Percentiles rank a stretch among this genome's conserved stretches.
phyloP scores from a whole-genome alignment of 352 stramenopile genomes.

The Phytophthora citricola region DNA sequence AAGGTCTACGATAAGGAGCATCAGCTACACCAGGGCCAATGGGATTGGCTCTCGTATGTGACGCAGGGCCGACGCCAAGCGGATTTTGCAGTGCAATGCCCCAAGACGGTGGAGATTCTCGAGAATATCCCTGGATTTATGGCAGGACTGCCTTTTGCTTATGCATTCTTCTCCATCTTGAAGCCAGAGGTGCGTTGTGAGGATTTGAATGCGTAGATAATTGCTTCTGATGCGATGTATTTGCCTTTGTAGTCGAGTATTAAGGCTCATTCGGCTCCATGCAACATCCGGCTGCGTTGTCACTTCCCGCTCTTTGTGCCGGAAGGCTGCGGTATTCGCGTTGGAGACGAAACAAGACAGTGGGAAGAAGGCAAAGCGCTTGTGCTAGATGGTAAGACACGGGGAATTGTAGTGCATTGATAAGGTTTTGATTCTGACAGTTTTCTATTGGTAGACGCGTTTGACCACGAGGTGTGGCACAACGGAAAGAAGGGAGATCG shows the following conservation, averaged over 20 bases:
- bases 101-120: conserved; percentile 71
- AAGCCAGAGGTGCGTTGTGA: conserved; percentile 69
- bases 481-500: conserved; percentile 66
- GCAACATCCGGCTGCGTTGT: conserved; percentile 95
- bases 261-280: conserved; percentile 93
- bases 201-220: neutral
- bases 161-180: conserved; percentile 96
- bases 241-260: conserved; percentile 74
- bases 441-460: conserved; percentile 55
- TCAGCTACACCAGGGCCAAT: conserved; percentile 83
- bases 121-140: conserved; percentile 88
- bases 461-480: conserved; percentile 87
- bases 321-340: conserved; percentile 89
- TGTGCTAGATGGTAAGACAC: conserved; percentile 74
- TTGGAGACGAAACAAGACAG: conserved; percentile 85
- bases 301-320: conserved; percentile 95
- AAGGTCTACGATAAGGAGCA: conserved; percentile 77
- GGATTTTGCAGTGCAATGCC: conserved; percentile 71
- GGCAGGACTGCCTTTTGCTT: conserved; percentile 93
- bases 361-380: conserved; percentile 86
- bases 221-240: conserved; percentile 3
- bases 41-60: conserved; percentile 95
- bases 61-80: conserved; percentile 70
- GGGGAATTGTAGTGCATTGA: neutral
- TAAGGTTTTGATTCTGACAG: neutral